Base-by-base conservation (phyloP, 1,284 basidiomycete species). In the Apiotrichum montevideense region DNA sequence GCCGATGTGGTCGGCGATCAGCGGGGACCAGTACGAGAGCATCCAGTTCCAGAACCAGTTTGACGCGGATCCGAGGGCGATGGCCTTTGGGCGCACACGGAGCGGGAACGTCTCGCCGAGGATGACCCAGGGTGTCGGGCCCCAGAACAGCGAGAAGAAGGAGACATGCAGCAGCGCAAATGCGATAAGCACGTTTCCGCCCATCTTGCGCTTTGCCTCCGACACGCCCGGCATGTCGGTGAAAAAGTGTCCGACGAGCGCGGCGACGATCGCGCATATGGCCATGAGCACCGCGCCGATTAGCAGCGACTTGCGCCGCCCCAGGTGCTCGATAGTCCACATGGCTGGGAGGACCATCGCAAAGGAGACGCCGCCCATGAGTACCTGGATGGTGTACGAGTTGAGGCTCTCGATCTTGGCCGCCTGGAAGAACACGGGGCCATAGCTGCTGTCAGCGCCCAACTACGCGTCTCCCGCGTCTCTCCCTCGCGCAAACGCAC, bases 401-500 rank as follows among this genome's bases (percentile, higher is more conserved):
- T 80, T 81, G 55, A 90, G 77, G 32, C 78, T 67, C 8, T 57
- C 15, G 51, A 86, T 86, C 43, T 85, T 84, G 10, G 87, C 85
- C 58, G 81, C 84, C 70, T 87, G 78, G 80, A 90, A 90, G 80
- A 91, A 90, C 0, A 85, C 87, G 56, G 89, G 87, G 9, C 87
- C 87, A 66, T 52, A 39, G 40, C 43, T 44, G 29, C 4, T 13
- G 37, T 39, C 39, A 37, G 39, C 37, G 35, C 11, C 21, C 21
- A 21, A 21, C 21, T 21, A 21, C 21, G 21, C 21, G 21, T 21
- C 21, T 21, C 21, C 21, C 21, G 21, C 21, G 21, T 21, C 21
- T 21, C 21, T 21, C 21, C 21, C 21, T 21, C 21, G 21, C 21
- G 21, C 21, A 21, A 21, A 39, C 32, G 10, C 45, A 54, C 41